Base-by-base conservation (phyloP, 495 filamentous ascomycete genomes). In the Neurospora sp. region DNA sequence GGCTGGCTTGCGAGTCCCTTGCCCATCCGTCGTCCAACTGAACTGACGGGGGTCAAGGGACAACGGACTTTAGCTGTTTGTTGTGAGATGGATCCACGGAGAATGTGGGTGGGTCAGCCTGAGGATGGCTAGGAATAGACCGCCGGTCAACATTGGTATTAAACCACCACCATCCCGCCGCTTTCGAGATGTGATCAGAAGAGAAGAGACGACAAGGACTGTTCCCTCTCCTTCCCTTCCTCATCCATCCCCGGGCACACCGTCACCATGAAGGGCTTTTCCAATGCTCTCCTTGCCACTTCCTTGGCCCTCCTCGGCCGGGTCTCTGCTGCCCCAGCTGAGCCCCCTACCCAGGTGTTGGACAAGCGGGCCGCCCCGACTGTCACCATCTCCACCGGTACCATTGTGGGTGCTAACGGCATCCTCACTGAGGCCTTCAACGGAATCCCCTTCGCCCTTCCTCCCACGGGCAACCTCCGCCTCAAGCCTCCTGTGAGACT, bases 311-410 rank as follows among this genome's bases (percentile, higher is more conserved):
- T 79, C 70, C 27, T 80, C 71, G 70, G 78, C 71, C 70, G 69
- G 9, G 77, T 79, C 38, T 72, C 75, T 69, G 77, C 81, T 69
- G 77, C 80, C 10, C 80, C 75, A 6, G 77, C 77, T 37, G 79
- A 82, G 31, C 75, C 81, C 6, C 79, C 80, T 4, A 74, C 81
- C 0, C 75, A 72, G 35, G 77, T 80, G 7, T 42, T 84, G 16
- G 80, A 82, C 73, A 78, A 81, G 75, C 76, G 84, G 66, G 82
- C 79, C 11, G 81, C 78, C 7, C 86, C 83, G 2, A 86, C 83
- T 27, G 88, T 90, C 54, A 76, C 80, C 23, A 80, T 82, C 16
- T 79, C 85, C 2, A 71, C 82, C 39, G 87, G 88, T 69, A 88
- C 84, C 18, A 78, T 90, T 14, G 77, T 89, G n/a, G 89, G 89